phyloP scores from a whole-genome alignment of 768 basidiomycete genomes.

The Tricholoma terreum region DNA sequence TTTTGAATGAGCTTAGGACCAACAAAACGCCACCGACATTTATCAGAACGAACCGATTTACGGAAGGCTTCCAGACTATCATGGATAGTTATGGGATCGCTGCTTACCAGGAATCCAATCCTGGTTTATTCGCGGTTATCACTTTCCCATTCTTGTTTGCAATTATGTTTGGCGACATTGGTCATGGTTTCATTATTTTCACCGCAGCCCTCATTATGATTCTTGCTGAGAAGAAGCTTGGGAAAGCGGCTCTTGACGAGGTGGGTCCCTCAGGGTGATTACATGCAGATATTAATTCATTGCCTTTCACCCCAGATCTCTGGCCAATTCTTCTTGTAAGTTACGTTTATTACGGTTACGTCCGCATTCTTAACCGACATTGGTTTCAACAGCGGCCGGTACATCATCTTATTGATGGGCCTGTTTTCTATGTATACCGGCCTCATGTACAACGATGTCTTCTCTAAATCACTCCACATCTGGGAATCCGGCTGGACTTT shows the following conservation, averaged over 20 bases:
- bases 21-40: slow-evolving; percentile 94
- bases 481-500: slow-evolving; percentile 89
- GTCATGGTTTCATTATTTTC: slow-evolving; percentile 86
- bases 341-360: slow-evolving; percentile 16
- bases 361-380: slow-evolving; percentile 6
- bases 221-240: slow-evolving; percentile 75
- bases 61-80: slow-evolving; percentile 94
- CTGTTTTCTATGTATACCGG: slow-evolving; percentile 95
- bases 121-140: slow-evolving; percentile 85
- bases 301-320: slow-evolving; percentile 51
- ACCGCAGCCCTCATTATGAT: slow-evolving; percentile 82
- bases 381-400: slow-evolving; percentile 72
- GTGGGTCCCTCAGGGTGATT: slow-evolving; percentile 32
- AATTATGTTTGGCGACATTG: slow-evolving; percentile 99
- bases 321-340: slow-evolving; percentile 91
- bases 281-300: neutral
- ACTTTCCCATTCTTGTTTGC: slow-evolving; percentile 99
- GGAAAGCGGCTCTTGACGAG: slow-evolving; percentile 72
- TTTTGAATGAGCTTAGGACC: slow-evolving; percentile 86
- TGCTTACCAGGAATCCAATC: slow-evolving; percentile 95
- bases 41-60: slow-evolving; percentile 93
- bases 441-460: slow-evolving; percentile 98
- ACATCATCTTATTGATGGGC: slow-evolving; percentile 99
- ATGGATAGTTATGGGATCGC: slow-evolving; percentile 98
- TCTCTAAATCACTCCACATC: slow-evolving; percentile 87